Evolutionary conservation across 495 filamentous ascomycete genomes (phyloP).

Genomic region (Umbilicaria muhlenbergii): DNA sequence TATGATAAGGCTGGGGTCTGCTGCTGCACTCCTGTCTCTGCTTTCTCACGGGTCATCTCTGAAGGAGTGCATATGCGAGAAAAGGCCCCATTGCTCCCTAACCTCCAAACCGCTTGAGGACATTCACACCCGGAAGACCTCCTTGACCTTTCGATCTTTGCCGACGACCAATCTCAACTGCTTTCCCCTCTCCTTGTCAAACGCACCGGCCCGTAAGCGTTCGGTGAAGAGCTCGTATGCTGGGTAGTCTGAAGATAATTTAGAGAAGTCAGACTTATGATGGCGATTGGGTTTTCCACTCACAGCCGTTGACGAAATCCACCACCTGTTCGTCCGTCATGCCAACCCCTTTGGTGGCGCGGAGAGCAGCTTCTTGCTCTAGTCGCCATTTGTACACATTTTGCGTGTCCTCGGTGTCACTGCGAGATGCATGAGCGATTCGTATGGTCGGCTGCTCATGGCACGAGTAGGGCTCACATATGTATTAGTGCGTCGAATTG

Average conservation of each 20-base stretch:
- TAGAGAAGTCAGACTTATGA: neutral
- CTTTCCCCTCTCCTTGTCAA: conserved; percentile 34
- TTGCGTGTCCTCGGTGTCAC: conserved; percentile 57
- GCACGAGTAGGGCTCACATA: conserved; percentile 32
- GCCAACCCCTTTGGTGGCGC: conserved; percentile 46
- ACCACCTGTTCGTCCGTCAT: conserved; percentile 64
- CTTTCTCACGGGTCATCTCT: too few relatives aligned
- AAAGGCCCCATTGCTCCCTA: neutral
- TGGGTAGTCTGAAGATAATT: conserved; percentile 34
- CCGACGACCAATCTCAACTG: conserved; percentile 63
- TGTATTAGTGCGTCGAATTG: conserved; percentile 71
- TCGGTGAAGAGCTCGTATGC: conserved; percentile 62
- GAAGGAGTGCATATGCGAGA: neutral
- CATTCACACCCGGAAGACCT: conserved; percentile 35
- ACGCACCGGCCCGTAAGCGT: conserved; percentile 45
- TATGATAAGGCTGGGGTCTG: too few relatives aligned
- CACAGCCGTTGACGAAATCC: conserved; percentile 53
- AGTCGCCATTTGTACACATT: conserved; percentile 83
- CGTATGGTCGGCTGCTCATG: too few relatives aligned
- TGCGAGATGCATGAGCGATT: conserved; percentile 8
- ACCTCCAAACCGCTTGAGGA: neutral
- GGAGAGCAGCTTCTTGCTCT: conserved; percentile 62
- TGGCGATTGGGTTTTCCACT: conserved; percentile 12
- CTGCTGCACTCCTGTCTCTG: too few relatives aligned
- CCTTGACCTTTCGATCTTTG: conserved; percentile 44